Base-by-base conservation (phyloP, 2,329 filamentous ascomycete genomes). In the Lachnellula suecica region DNA sequence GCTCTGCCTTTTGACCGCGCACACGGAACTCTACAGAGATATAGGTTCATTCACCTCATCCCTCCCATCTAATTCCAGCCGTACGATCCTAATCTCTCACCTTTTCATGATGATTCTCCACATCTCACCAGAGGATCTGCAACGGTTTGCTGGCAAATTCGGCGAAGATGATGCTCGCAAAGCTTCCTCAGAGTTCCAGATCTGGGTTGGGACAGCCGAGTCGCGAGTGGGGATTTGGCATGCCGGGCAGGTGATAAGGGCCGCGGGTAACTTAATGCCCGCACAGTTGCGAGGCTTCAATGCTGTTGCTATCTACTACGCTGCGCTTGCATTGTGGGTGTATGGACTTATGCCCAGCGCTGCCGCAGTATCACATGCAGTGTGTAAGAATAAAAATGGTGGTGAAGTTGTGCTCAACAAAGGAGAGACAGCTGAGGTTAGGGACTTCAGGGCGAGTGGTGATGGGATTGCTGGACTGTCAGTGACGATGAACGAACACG, bases 221-320 rank as follows among this genome's bases (percentile, higher is more conserved):
- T 78, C 83, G 7, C 75, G 83, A 24, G 78, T 80, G 53, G 81
- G 84, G 11, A 65, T 88, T 1, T 88, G 82, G 79, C 83, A 85
- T 59, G 85, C 86, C 1, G 85, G 83, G 0, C 86, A 88, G 66
- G 75, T 87, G 2, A 65, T 89, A 5, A 78, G 83, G 9, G 78
- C 80, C 38, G 84, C 83, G 2, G 79, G 77, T 44, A 76, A 81
- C 15, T 15, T 8, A 8, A 31, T 31, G 0, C 66, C 71, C 2
- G 74, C 77, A 0, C 73, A 79, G 10, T 67, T 89, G 3, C 79
- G 82, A 40, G 83, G 86, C 56, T 89, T 89, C 64, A 81, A 83
- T 56, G 84, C 85, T 0, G 80, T 89, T 6, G 83, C 81, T 0
- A 77, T 89, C 0, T 87, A 89, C 63, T 86, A 89, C 63, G 85